Conservation (phyloP, 2,329 filamentous ascomycete genomes). For the Trichoderma sp. region DNA sequence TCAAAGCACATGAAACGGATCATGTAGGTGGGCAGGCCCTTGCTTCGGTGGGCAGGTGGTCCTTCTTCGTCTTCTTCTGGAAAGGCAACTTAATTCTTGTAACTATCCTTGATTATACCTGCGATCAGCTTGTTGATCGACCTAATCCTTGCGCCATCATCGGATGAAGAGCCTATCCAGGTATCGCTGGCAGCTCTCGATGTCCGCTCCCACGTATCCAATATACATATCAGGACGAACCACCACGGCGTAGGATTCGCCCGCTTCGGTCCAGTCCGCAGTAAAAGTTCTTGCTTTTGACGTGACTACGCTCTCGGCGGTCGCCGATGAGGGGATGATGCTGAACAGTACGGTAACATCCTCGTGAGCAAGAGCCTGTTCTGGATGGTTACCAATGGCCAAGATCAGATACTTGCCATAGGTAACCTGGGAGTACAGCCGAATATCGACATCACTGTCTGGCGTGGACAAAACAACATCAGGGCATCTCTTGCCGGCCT, state of each 20-base stretch:
- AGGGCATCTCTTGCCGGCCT: slow-evolving; percentile 39
- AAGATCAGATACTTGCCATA: slow-evolving; percentile 37
- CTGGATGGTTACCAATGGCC: slow-evolving; percentile 21
- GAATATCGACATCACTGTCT: slow-evolving; percentile 21
- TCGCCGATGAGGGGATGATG: slow-evolving; percentile 8
- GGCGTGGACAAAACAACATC: slow-evolving; percentile 32
- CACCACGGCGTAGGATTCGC: slow-evolving; percentile 33
- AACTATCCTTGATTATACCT: background rate
- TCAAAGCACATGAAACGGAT: background rate
- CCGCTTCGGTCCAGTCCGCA: slow-evolving; percentile 31
- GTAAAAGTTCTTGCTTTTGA: slow-evolving; percentile 25
- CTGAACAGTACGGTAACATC: slow-evolving; percentile 19
- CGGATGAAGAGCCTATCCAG: slow-evolving; percentile 24
- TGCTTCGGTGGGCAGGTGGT: background rate
- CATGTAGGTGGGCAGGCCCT: background rate
- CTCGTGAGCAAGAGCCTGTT: slow-evolving; percentile 7
- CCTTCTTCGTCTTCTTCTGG: background rate
- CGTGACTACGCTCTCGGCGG: background rate
- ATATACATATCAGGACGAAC: slow-evolving; percentile 44
- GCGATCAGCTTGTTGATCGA: background rate
- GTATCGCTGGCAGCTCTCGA: slow-evolving; percentile 31
- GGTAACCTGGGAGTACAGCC: slow-evolving; percentile 33
- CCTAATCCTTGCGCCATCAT: background rate
- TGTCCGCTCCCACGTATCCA: slow-evolving; percentile 32
- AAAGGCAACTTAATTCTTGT: background rate